These are phyloP conservation scores for Agaricales sp. DNA, from an alignment of 1,284 basidiomycete genomes.

Conservation along the genomic window DNA sequence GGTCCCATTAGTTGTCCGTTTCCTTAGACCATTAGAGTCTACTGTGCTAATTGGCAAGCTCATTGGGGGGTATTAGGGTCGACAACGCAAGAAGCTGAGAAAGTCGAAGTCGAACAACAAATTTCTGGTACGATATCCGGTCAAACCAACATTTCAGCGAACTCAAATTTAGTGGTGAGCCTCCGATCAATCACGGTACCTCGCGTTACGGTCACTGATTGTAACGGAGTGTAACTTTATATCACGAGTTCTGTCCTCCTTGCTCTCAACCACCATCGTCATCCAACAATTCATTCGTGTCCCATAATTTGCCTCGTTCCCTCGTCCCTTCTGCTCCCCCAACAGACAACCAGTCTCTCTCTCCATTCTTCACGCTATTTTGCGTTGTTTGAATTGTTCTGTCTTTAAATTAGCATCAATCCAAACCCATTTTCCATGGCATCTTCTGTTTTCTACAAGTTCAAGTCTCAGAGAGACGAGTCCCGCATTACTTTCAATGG, in stretches of 20 bases:
- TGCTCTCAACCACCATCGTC: no score
- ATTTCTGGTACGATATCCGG: no score
- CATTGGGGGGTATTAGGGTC: slow-evolving; percentile 2
- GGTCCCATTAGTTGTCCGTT: slow-evolving; percentile 6
- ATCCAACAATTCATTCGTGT: no score
- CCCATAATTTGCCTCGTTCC: no score
- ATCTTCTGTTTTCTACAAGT: slow-evolving; percentile 97
- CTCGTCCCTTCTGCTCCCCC: not conserved
- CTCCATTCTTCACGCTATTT: no score
- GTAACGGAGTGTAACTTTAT: no score
- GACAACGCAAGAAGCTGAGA: slow-evolving; percentile 7
- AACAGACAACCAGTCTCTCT: no score
- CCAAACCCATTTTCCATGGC: slow-evolving; percentile 43
- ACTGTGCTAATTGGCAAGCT: slow-evolving; percentile 2
- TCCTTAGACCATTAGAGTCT: slow-evolving; percentile 9
- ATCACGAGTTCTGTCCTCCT: no score
- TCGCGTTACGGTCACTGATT: no score
- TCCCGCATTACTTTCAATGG: slow-evolving; percentile 96
- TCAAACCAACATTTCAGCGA: no score
- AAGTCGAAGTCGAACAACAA: not conserved
- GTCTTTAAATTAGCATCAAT: slow-evolving; percentile 9
- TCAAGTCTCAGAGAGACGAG: slow-evolving; percentile 92
- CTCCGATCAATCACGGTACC: no score
- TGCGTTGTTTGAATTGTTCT: not conserved
- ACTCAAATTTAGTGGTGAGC: no score